Conservation (phyloP, 2,329 filamentous ascomycete genomes). For the Penicillium sp. region DNA sequence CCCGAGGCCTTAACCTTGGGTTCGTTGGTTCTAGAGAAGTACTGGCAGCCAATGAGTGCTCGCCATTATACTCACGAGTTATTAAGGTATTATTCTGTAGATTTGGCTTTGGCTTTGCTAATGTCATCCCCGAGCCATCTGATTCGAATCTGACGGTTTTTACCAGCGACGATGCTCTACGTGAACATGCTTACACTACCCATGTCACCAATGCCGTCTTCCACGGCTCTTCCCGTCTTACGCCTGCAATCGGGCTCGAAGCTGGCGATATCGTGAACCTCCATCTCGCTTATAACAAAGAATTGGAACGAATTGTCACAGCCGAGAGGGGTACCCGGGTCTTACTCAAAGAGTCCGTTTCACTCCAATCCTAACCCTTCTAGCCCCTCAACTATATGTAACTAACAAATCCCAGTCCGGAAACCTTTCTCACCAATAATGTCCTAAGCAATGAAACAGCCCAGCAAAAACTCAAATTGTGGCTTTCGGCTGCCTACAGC, state of each 20-base stretch:
- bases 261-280: conserved; percentile 24
- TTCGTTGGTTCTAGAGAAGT: conserved; percentile 26
- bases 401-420: conserved; percentile 13
- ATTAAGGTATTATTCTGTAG: conserved; percentile 13
- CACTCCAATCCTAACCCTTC: background rate
- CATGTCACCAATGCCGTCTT: conserved; percentile 18
- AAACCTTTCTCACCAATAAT: conserved; percentile 18
- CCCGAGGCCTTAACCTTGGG: conserved; percentile 27
- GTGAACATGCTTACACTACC: conserved; percentile 18
- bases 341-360: conserved; percentile 22
- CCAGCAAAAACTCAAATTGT: conserved; percentile 22
- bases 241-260: conserved; percentile 18
- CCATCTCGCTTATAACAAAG: conserved; percentile 22
- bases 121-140: no score
- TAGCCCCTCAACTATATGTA: background rate
- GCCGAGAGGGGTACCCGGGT: conserved; percentile 19
- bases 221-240: conserved; percentile 17
- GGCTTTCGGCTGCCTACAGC: conserved; percentile 26
- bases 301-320: conserved; percentile 22
- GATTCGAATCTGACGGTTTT: background rate
- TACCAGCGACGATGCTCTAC: conserved; percentile 16
- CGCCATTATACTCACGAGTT: conserved; percentile 26
- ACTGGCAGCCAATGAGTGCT: conserved; percentile 28
- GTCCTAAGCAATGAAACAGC: conserved; percentile 17
- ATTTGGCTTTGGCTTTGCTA: background rate